phyloP scores from a whole-genome alignment of 495 filamentous ascomycete genomes.

The Mycothermus thermophilus region DNA sequence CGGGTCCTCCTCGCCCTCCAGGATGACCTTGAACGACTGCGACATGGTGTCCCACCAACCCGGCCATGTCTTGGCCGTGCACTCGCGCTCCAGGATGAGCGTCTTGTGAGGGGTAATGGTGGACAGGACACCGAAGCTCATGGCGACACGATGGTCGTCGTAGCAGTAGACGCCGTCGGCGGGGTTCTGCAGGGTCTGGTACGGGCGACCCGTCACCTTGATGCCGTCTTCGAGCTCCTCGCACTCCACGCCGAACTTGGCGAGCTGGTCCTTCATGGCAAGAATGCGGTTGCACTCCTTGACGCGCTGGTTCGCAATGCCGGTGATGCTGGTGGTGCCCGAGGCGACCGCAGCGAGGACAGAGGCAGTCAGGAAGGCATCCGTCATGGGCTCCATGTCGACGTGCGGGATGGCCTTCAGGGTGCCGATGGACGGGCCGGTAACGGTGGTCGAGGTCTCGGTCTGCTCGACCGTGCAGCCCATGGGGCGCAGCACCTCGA shows the following conservation, averaged over 20 bases:
- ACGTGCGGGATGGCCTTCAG: constrained; percentile 55
- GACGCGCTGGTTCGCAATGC: constrained; percentile 97
- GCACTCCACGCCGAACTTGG: constrained; percentile 87
- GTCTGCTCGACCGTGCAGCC: constrained; percentile 82
- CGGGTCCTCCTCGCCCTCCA: constrained; percentile 57
- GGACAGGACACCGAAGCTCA: constrained; percentile 92
- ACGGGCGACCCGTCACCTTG: constrained; percentile 58
- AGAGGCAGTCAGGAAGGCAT: constrained; percentile 91
- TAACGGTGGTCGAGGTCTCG: constrained; percentile 78
- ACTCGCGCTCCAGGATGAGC: constrained; percentile 76
- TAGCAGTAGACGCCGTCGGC: constrained; percentile 72
- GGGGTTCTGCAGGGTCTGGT: constrained; percentile 45
- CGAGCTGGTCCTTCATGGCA: constrained; percentile 91
- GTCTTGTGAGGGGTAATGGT: constrained; percentile 59
- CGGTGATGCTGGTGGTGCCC: constrained; percentile 70
- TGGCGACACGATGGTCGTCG: constrained; percentile 94
- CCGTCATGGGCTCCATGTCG: constrained; percentile 99
- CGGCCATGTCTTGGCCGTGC: constrained; percentile 97
- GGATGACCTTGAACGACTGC: constrained; percentile 54
- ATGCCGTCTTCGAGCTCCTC: constrained; percentile 87
- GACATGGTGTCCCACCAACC: constrained; percentile 92
- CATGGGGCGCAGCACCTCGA: constrained; percentile 85
- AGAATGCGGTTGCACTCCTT: constrained; percentile 97
- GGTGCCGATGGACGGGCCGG: constrained; percentile 59
- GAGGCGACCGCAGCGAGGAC: constrained; percentile 86